phyloP scores from a whole-genome alignment of 345 rosid genomes.

The Eutrema heterophyllum region DNA sequence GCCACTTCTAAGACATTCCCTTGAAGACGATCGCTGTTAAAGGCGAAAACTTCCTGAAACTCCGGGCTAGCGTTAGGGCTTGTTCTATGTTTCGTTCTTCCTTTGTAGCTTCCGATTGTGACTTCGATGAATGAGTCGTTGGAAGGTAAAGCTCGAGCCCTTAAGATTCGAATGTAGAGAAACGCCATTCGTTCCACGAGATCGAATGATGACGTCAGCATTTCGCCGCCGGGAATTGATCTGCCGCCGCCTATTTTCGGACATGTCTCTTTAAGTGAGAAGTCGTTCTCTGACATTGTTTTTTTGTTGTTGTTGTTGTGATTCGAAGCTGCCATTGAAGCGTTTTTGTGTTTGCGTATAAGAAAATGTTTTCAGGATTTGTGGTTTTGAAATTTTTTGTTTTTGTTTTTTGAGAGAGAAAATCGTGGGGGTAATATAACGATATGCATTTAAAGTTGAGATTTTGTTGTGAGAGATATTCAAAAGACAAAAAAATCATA shows the following conservation, averaged over 20 bases:
- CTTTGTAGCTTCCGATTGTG: slow-evolving; percentile 33
- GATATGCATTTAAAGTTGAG: not conserved
- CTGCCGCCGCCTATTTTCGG: slow-evolving; percentile 42
- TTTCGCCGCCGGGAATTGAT: slow-evolving; percentile 28
- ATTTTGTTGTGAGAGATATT: slow-evolving; percentile 7
- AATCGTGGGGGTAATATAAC: slow-evolving; percentile 5
- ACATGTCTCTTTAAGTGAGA: slow-evolving; percentile 41
- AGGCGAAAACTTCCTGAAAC: slow-evolving; percentile 44
- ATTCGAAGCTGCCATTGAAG: not conserved
- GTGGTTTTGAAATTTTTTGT: not conserved
- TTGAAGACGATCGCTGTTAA: slow-evolving; percentile 38
- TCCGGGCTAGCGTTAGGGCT: slow-evolving; percentile 30
- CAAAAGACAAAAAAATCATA: not conserved
- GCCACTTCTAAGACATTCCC: slow-evolving; percentile 34
- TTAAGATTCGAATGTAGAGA: slow-evolving; percentile 36
- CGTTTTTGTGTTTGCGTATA: not conserved
- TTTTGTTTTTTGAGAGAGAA: not conserved
- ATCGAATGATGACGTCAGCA: slow-evolving; percentile 42
- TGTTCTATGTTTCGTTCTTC: slow-evolving; percentile 24
- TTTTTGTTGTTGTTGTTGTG: not conserved
- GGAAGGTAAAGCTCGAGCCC: slow-evolving; percentile 33
- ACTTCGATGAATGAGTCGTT: slow-evolving; percentile 31
- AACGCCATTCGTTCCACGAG: slow-evolving; percentile 45
- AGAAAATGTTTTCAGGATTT: not conserved
- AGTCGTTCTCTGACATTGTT: slow-evolving; percentile 31